phyloP scores from a whole-genome alignment of 2,329 filamentous ascomycete genomes.

The Trichoderma sp. region DNA sequence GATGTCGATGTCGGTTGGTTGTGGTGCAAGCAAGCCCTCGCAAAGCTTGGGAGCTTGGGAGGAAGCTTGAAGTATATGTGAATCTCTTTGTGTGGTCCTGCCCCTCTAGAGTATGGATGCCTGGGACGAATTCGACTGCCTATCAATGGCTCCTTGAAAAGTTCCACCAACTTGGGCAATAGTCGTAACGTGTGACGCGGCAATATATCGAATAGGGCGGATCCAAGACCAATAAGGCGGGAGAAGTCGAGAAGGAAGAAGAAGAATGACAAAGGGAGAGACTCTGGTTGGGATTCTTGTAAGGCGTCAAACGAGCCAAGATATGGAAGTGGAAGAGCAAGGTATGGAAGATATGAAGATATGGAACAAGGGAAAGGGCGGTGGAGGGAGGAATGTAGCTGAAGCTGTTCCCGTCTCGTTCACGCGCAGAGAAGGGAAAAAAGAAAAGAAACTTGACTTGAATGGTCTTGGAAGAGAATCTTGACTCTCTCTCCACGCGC shows the following conservation, averaged over 20 bases:
- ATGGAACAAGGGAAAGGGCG: slow-evolving; percentile 6
- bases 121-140: slow-evolving; percentile 23
- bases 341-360: background rate
- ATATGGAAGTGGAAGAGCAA: background rate
- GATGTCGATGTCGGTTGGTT: background rate
- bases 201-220: slow-evolving; percentile 6
- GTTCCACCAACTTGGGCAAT: slow-evolving; percentile 13
- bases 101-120: slow-evolving; percentile 9
- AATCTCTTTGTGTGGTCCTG: background rate
- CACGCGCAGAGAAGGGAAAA: background rate
- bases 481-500: background rate
- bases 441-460: background rate
- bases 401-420: slow-evolving; percentile 4
- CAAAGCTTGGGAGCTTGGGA: slow-evolving; percentile 20
- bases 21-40: slow-evolving; percentile 8
- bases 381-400: slow-evolving; percentile 17
- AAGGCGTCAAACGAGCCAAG: slow-evolving; percentile 11
- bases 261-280: slow-evolving; percentile 12
- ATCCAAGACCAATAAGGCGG: slow-evolving; percentile 4
- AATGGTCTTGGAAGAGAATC: background rate
- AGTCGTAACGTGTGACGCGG: background rate
- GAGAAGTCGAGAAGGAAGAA: background rate
- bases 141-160: slow-evolving; percentile 12
- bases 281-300: background rate
- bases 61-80: slow-evolving; percentile 24